phyloP scores from a whole-genome alignment of 805 yeast species.

The Yamadazyma laniorum region DNA sequence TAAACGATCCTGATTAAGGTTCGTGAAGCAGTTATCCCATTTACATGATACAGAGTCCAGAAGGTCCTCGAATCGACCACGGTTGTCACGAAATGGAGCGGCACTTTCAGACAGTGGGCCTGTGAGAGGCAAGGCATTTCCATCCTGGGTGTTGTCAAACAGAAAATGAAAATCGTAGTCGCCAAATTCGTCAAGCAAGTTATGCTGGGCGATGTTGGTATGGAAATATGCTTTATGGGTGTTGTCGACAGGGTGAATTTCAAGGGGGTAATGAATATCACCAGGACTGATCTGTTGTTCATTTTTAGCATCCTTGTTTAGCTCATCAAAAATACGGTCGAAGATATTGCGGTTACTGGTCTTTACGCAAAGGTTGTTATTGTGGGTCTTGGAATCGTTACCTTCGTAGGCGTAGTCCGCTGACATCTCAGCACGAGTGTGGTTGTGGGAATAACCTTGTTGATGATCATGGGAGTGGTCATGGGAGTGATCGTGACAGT shows the following conservation, averaged over 20 bases:
- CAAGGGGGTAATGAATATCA: constrained; percentile 41
- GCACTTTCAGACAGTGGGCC: no score
- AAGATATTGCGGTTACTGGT: constrained; percentile 33
- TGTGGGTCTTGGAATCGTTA: constrained; percentile 9
- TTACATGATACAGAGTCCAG: constrained; percentile 43
- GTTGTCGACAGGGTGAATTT: constrained; percentile 27
- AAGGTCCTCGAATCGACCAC: constrained; percentile 6
- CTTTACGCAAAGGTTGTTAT: constrained; percentile 30
- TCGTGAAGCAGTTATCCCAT: constrained; percentile 64
- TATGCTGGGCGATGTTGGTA: constrained; percentile 36
- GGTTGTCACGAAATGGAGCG: no score
- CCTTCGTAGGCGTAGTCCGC: neutral
- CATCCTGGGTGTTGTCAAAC: constrained; percentile 24
- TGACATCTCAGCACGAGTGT: neutral
- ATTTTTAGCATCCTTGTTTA: constrained; percentile 25
- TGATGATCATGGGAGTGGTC: constrained; percentile 11
- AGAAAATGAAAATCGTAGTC: constrained; percentile 40
- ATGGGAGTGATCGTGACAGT: constrained; percentile 12
- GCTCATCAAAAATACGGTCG: constrained; percentile 37
- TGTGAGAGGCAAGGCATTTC: no score
- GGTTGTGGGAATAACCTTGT: neutral
- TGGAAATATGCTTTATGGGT: constrained; percentile 46
- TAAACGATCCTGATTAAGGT: constrained; percentile 32
- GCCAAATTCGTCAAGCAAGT: constrained; percentile 14
- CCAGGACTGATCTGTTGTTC: neutral